Conservation (phyloP, 2,329 filamentous ascomycete genomes). For the Aspergillus sp. region DNA sequence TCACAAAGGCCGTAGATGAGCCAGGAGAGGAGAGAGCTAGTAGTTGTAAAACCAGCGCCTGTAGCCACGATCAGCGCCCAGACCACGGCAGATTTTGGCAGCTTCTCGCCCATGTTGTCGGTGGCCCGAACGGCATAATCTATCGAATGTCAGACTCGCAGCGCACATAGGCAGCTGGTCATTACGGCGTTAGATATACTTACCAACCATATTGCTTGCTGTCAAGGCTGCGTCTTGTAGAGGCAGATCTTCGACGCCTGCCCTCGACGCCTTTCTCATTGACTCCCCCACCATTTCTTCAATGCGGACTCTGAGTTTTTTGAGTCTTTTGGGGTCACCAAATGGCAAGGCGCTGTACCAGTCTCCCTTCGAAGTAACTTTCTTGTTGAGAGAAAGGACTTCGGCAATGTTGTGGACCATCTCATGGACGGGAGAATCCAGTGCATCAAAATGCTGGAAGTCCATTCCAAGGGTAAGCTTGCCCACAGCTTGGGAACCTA, state of each 20-base stretch:
- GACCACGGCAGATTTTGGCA: constrained; percentile 47
- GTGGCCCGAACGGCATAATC: constrained; percentile 56
- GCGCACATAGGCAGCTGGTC: no score
- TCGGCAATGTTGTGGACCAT: constrained; percentile 54
- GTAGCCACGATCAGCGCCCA: constrained; percentile 51
- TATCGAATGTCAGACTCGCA: background rate
- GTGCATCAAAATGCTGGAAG: constrained; percentile 43
- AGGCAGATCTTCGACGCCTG: constrained; percentile 29
- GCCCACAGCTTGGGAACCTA: constrained; percentile 45
- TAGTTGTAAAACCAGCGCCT: constrained; percentile 62
- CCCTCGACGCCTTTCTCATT: constrained; percentile 18
- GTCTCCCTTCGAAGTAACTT: constrained; percentile 52
- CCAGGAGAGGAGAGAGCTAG: constrained; percentile 59
- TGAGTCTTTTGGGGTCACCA: constrained; percentile 52
- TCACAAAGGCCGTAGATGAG: constrained; percentile 53
- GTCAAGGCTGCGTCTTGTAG: constrained; percentile 47
- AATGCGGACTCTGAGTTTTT: constrained; percentile 7
- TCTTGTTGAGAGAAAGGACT: constrained; percentile 58
- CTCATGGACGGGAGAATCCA: constrained; percentile 50
- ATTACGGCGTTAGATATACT: constrained; percentile 23
- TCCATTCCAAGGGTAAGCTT: constrained; percentile 47
- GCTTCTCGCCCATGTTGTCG: constrained; percentile 55
- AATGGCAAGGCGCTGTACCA: constrained; percentile 61
- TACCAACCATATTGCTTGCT: constrained; percentile 37
- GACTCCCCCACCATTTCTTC: constrained; percentile 23